phyloP scores from a whole-genome alignment of 257 asterid genomes.

The Vinca minor region DNA sequence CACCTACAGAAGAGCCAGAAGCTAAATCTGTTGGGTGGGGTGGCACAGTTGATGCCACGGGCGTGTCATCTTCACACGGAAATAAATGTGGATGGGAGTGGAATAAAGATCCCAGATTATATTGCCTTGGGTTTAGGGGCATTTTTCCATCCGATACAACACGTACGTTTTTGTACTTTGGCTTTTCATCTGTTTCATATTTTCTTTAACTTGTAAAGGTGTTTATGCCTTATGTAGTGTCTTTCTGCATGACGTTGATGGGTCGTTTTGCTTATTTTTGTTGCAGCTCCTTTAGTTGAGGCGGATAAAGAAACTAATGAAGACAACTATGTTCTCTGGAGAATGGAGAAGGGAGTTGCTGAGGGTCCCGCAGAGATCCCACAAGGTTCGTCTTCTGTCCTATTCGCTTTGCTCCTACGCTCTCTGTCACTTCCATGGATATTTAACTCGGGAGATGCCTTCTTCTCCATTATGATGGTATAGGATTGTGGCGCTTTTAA shows the following conservation, averaged over 20 bases:
- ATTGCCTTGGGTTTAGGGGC: conserved; percentile 83
- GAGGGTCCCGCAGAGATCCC: conserved; percentile 89
- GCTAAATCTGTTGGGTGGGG: conserved; percentile 67
- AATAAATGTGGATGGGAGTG: conserved; percentile 62
- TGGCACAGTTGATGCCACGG: conserved; percentile 52
- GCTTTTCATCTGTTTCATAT: neutral
- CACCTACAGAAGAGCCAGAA: conserved; percentile 49
- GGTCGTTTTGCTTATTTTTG: conserved; percentile 5
- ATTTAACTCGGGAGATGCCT: neutral
- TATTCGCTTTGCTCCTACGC: neutral
- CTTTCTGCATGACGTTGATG: too few relatives aligned
- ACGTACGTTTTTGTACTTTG: conserved; percentile 50
- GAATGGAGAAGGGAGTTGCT: conserved; percentile 87
- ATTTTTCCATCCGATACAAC: conserved; percentile 58
- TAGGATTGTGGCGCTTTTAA: too few relatives aligned
- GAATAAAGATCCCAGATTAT: conserved; percentile 77
- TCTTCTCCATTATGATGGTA: neutral
- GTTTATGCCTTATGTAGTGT: too few relatives aligned
- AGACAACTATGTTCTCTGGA: conserved; percentile 70
- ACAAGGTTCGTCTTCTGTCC: conserved; percentile 39
- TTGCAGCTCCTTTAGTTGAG: conserved; percentile 86
- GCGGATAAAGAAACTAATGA: conserved; percentile 68
- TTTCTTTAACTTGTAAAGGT: conserved; percentile 1
- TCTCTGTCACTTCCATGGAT: neutral
- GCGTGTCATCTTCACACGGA: conserved; percentile 53